Evolutionary conservation across 176 grass and related monocot species (phyloP).

Genomic region (Juncus effusus): DNA sequence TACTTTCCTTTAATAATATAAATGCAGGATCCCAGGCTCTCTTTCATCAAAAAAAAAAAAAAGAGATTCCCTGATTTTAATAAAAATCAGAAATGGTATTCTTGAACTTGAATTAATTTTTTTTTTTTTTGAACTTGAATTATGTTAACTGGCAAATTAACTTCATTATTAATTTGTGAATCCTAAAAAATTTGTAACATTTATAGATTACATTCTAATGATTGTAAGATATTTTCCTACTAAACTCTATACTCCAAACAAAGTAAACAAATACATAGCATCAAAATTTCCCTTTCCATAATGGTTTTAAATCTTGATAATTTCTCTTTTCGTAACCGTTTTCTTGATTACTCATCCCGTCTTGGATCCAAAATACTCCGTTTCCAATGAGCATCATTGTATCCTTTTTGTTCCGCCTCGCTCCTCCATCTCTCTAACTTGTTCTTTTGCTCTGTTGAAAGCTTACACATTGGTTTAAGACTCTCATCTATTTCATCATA

Average conservation of each 20-base stretch:
- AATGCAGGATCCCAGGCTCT: too few species aligned
- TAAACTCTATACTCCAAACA: not conserved
- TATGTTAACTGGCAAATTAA: too few species aligned
- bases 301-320: too few species aligned
- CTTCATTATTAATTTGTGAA: constrained; percentile 1
- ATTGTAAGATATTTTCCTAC: not conserved
- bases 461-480: constrained; percentile 43
- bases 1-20: too few species aligned
- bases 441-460: constrained; percentile 45
- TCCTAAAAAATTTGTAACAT: not conserved
- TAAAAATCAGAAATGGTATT: too few species aligned
- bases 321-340: too few species aligned
- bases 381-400: constrained; percentile 60
- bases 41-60: too few species aligned
- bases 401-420: constrained; percentile 37
- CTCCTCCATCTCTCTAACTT: constrained; percentile 43
- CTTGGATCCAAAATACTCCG: constrained; percentile 57
- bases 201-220: not conserved
- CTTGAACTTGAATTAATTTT: too few species aligned
- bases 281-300: not conserved
- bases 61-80: too few species aligned
- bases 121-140: too few species aligned
- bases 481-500: constrained; percentile 62
- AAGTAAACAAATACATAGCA: not conserved
- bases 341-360: constrained; percentile 10